Percentiles rank a stretch among this genome's conserved stretches.
Conservation (phyloP, 1,139 yeast genomes). For the Saccharomyces uvarum region DNA sequence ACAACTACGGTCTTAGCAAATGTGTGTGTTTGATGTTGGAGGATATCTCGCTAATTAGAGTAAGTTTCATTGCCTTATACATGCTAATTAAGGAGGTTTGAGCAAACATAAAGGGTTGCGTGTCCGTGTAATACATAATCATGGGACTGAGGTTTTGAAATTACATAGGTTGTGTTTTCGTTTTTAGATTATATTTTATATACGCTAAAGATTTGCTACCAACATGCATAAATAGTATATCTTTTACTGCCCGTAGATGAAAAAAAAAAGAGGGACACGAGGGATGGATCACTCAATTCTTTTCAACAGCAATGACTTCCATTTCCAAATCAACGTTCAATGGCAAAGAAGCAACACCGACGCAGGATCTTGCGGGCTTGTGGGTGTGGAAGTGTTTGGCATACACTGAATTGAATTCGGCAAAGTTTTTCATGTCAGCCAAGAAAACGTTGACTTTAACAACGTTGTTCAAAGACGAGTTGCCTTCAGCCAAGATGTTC, state of each 20-base stretch:
- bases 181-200: neutral
- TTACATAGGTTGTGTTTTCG: neutral
- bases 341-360: conserved; percentile 83
- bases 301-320: conserved; percentile 74
- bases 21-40: too few species aligned
- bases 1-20: neutral
- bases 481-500: conserved; percentile 71
- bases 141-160: neutral
- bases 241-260: neutral
- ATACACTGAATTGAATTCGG: conserved; percentile 75
- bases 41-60: too few species aligned
- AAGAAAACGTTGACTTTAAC: conserved; percentile 83
- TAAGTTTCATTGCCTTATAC: neutral
- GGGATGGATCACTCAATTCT: conserved; percentile 9
- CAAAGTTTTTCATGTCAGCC: conserved; percentile 80
- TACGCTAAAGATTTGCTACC: neutral
- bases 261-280: neutral
- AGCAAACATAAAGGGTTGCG: neutral
- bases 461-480: conserved; percentile 71
- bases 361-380: conserved; percentile 94
- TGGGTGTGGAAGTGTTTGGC: conserved; percentile 70
- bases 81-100: neutral
- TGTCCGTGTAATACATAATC: neutral
- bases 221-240: neutral
- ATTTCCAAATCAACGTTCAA: conserved; percentile 65